Conservation (phyloP, 257 asterid genomes). For the Linaria vulgaris region DNA sequence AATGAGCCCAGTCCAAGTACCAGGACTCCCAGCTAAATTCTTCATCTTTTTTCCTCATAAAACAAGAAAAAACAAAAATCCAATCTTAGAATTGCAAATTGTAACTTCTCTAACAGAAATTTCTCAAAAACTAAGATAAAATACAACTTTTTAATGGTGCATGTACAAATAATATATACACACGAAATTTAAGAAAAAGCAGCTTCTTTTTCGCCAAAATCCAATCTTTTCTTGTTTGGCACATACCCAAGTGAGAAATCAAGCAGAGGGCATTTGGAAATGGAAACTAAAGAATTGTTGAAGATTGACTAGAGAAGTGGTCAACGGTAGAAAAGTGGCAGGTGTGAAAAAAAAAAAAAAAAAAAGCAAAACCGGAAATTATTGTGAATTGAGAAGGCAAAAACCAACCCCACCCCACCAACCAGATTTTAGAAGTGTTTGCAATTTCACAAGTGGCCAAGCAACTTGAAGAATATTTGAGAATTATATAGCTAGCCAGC, state of each 20-base stretch:
- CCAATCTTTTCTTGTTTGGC: not conserved
- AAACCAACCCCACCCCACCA: conserved; percentile 4
- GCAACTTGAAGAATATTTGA: not conserved
- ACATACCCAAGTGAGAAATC: not conserved
- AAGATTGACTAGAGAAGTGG: conserved; percentile 14
- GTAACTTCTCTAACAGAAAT: not conserved
- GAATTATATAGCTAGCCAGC: not conserved
- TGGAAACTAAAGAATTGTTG: not conserved
- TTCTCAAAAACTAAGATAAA: not conserved
- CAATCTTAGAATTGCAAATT: not conserved
- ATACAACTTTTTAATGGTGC: conserved; percentile 6
- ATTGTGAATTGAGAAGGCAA: conserved; percentile 2
- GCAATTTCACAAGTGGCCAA: not conserved
- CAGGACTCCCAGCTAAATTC: conserved; percentile 57
- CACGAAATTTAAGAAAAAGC: conserved; percentile 8
- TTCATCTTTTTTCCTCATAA: conserved; percentile 33
- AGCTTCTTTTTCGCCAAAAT: conserved; percentile 1
- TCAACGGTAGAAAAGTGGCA: not conserved
- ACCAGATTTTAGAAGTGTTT: conserved; percentile 10
- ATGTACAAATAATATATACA: not conserved
- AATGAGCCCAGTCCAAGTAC: conserved; percentile 44
- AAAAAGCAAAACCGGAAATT: not conserved
- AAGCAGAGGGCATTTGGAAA: not conserved
- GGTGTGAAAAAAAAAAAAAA: conserved; percentile 12
- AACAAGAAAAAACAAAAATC: not conserved